Conservation (phyloP, 169 alveolate genomes). For the Babesia ovis region DNA sequence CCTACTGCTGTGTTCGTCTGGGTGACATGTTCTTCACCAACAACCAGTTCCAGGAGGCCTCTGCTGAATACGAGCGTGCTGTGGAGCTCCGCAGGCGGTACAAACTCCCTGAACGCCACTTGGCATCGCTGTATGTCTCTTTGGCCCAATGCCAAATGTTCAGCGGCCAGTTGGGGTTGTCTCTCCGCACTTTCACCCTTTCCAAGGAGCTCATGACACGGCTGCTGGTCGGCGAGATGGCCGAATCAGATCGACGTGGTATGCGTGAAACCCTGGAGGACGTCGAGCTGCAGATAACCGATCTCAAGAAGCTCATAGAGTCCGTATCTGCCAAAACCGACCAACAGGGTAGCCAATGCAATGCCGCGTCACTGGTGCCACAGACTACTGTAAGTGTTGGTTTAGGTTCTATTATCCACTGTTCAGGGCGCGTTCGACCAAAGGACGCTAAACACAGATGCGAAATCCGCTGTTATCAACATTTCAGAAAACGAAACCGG, state of each 20-base stretch:
- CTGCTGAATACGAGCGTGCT: slow-evolving; percentile 56
- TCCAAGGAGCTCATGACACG: slow-evolving; percentile 28
- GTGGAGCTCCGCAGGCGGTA: slow-evolving; percentile 51
- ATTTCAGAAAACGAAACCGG: slow-evolving; percentile 15
- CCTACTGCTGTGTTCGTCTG: slow-evolving; percentile 63
- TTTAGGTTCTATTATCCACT: not conserved
- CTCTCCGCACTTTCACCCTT: slow-evolving; percentile 33
- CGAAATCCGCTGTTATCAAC: slow-evolving; percentile 26
- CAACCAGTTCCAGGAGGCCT: slow-evolving; percentile 63
- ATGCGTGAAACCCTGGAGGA: slow-evolving; percentile 59
- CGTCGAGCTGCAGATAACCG: slow-evolving; percentile 50
- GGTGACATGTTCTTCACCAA: slow-evolving; percentile 66
- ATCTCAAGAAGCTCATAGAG: slow-evolving; percentile 47
- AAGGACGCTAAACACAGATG: slow-evolving; percentile 23
- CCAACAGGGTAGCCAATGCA: slow-evolving; percentile 59
- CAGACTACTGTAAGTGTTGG: slow-evolving; percentile 54
- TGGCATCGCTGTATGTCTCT: slow-evolving; percentile 64
- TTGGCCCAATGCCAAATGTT: slow-evolving; percentile 67
- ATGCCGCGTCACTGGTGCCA: slow-evolving; percentile 61
- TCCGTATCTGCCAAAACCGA: slow-evolving; percentile 1
- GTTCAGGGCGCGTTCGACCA: slow-evolving; percentile 57
- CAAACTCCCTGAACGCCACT: slow-evolving; percentile 25
- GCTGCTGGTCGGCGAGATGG: slow-evolving; percentile 21
- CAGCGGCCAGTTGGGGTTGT: slow-evolving; percentile 42
- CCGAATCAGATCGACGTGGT: slow-evolving; percentile 16